These are phyloP conservation scores for Penicillium odoratum DNA, from an alignment of 495 filamentous ascomycete genomes.

Conservation along the genomic window DNA sequence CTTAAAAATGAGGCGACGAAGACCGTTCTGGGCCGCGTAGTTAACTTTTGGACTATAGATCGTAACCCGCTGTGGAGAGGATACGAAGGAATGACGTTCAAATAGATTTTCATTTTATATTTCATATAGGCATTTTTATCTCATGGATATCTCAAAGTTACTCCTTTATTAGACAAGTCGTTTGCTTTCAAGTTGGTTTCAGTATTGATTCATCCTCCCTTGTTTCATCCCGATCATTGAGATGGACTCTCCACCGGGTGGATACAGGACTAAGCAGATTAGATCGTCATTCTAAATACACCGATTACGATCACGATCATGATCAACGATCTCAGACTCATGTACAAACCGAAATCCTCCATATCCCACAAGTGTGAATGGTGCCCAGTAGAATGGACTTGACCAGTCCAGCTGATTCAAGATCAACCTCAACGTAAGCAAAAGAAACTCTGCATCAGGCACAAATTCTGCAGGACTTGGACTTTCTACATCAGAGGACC, in stretches of 20 bases:
- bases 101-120: background rate
- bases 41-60: background rate
- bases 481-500: constrained; percentile 7
- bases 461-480: constrained; percentile 23
- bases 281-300: background rate
- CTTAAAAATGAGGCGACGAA: constrained; percentile 18
- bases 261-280: background rate
- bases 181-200: constrained; percentile 24
- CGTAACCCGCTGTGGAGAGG: background rate
- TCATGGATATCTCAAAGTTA: background rate
- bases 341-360: constrained; percentile 35
- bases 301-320: background rate
- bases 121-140: background rate
- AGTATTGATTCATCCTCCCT: constrained; percentile 25
- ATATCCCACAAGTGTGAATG: constrained; percentile 30
- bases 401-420: constrained; percentile 28
- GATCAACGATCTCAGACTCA: background rate
- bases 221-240: constrained; percentile 19
- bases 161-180: constrained; percentile 11
- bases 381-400: constrained; percentile 32
- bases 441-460: constrained; percentile 22
- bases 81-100: background rate
- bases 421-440: constrained; percentile 25
- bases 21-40: constrained; percentile 1
- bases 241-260: background rate